Percentiles rank a stretch among this genome's conserved stretches.
Evolutionary conservation across 495 filamentous ascomycete species (phyloP).

Genomic region (Penicillium odoratum): DNA sequence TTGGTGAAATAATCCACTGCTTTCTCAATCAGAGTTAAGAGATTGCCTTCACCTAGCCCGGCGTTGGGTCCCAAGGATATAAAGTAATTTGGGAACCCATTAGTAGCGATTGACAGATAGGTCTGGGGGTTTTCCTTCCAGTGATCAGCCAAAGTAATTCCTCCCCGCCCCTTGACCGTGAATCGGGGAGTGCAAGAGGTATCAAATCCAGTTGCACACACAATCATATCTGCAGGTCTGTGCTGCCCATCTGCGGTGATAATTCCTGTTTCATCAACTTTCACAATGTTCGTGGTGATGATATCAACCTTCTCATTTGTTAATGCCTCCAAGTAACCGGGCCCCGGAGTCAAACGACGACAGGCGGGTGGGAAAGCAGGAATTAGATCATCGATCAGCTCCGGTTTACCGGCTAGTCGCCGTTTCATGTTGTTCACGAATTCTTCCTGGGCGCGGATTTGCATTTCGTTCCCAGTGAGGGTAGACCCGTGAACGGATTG

Average conservation of each 20-base stretch:
- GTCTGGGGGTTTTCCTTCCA: constrained; percentile 32
- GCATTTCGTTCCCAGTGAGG: no score
- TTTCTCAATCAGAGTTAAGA: constrained; percentile 50
- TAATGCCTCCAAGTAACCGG: constrained; percentile 44
- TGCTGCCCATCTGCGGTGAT: no score
- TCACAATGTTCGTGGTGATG: no score
- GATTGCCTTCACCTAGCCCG: constrained; percentile 37
- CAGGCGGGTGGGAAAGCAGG: constrained; percentile 50
- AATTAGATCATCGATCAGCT: constrained; percentile 40
- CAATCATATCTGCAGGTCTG: no score
- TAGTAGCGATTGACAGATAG: constrained; percentile 25
- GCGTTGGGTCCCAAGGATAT: constrained; percentile 39
- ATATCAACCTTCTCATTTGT: not conserved
- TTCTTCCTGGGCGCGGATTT: no score
- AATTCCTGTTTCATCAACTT: no score
- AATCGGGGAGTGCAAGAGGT: constrained; percentile 40
- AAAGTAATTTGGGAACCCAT: constrained; percentile 39
- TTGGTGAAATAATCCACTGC: constrained; percentile 52
- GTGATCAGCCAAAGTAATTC: constrained; percentile 33
- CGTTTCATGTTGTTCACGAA: no score
- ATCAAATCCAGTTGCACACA: constrained; percentile 54
- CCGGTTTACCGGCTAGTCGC: not conserved
- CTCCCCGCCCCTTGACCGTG: constrained; percentile 38
- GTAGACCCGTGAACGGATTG: no score
- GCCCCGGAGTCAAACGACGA: constrained; percentile 47